Percentiles rank a stretch among this genome's conserved stretches.
Evolutionary conservation across 225 moss, liverwort and hornwort genomes (phyloP).

Genomic region (Marchantia paleacea): DNA sequence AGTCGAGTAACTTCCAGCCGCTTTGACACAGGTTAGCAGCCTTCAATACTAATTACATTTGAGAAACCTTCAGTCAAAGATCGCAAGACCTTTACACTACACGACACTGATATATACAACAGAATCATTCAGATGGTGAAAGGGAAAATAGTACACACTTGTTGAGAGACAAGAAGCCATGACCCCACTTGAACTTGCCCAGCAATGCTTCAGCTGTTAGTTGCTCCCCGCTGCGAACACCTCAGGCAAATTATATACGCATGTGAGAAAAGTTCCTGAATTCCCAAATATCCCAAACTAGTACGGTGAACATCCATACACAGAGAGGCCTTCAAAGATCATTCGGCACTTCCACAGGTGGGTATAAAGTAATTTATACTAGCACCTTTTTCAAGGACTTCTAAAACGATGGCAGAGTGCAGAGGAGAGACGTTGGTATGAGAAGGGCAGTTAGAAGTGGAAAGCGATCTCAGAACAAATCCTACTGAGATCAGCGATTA

Average conservation of each 20-base stretch:
- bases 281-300: background rate
- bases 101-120: no score
- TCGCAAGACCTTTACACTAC: no score
- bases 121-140: background rate
- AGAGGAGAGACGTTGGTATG: no score
- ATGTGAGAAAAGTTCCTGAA: constrained; percentile 17
- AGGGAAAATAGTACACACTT: background rate
- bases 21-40: no score
- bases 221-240: constrained; percentile 62
- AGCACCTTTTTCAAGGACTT: no score
- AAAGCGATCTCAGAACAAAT: no score
- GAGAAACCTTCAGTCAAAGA: no score
- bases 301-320: background rate
- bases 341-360: background rate
- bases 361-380: background rate
- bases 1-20: no score
- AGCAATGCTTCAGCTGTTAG: constrained; percentile 63
- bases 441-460: no score
- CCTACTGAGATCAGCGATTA: no score
- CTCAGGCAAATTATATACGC: constrained; percentile 22
- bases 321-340: background rate
- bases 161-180: constrained; percentile 64
- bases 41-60: no score
- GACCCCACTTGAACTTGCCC: constrained; percentile 90
- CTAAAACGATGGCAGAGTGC: no score